Conservation (phyloP, 306 rosid genomes). For the Oemleria cerasiformis region DNA sequence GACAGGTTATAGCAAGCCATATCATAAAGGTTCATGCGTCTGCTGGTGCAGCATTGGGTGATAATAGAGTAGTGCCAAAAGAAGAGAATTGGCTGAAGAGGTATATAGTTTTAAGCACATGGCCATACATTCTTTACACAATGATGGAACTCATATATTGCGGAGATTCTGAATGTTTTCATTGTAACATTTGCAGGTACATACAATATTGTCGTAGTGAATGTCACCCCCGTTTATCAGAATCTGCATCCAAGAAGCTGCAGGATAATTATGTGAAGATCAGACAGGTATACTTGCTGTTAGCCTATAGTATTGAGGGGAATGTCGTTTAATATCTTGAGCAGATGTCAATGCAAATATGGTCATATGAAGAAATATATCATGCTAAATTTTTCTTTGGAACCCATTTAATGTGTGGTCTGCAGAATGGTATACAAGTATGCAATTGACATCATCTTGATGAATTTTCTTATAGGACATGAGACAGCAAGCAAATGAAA, state of each 20-base stretch:
- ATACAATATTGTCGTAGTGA: conserved; percentile 75
- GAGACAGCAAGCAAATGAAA: conserved; percentile 95
- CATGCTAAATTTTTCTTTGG: conserved; percentile 1
- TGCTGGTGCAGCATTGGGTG: conserved; percentile 57
- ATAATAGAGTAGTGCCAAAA: conserved; percentile 45
- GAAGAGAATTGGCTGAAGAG: conserved; percentile 97
- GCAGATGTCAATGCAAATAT: neutral
- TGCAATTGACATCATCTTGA: neutral
- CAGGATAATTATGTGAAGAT: conserved; percentile 83
- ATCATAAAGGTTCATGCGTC: conserved; percentile 86
- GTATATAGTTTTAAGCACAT: conserved; percentile 32
- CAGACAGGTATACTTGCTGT: conserved; percentile 75
- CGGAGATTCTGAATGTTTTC: conserved; percentile 21
- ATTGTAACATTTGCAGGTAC: conserved; percentile 56
- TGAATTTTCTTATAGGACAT: conserved; percentile 59
- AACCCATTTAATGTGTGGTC: neutral
- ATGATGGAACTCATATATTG: conserved; percentile 21
- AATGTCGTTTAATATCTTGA: neutral
- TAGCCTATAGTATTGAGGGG: neutral
- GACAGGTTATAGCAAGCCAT: conserved; percentile 88
- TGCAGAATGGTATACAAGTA: neutral
- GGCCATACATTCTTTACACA: conserved; percentile 5
- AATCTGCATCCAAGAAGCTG: conserved; percentile 65
- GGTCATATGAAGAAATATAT: conserved; percentile 4
- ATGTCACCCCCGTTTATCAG: conserved; percentile 83